Evolutionary conservation across 495 filamentous ascomycete species (phyloP).

Genomic region (Aspergillus incahuasiensis): DNA sequence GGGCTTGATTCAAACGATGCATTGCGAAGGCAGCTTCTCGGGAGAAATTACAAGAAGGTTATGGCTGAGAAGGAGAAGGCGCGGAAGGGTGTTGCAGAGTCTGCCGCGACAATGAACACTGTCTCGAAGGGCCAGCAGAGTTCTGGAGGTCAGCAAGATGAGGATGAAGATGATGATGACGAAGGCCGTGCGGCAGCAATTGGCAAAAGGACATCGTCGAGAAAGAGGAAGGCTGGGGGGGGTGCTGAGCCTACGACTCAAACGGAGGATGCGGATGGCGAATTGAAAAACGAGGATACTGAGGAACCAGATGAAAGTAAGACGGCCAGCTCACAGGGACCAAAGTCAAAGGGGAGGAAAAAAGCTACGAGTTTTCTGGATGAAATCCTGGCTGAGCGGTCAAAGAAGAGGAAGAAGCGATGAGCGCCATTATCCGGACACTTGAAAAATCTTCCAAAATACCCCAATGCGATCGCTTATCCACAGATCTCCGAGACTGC

Average conservation of each 20-base stretch:
- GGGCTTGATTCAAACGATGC: conserved; percentile 41
- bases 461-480: conserved; percentile 14
- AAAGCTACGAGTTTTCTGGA: conserved; percentile 48
- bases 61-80: conserved; percentile 26
- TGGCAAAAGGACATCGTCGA: conserved; percentile 27
- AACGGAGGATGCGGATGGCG: background rate
- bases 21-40: conserved; percentile 46
- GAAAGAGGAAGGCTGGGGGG: conserved; percentile 22
- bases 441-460: conserved; percentile 11
- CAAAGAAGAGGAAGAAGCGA: conserved; percentile 53
- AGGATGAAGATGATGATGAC: conserved; percentile 51
- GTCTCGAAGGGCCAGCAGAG: background rate
- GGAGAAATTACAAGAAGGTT: conserved; percentile 41
- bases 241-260: conserved; percentile 5
- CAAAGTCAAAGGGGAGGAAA: conserved; percentile 26
- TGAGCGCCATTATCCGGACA: conserved; percentile 14
- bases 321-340: conserved; percentile 11
- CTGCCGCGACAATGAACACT: background rate
- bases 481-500: background rate
- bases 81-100: conserved; percentile 9
- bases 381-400: conserved; percentile 45
- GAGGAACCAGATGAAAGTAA: conserved; percentile 12
- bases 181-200: conserved; percentile 55
- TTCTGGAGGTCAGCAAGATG: conserved; percentile 10
- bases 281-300: background rate